Evolutionary conservation across 1,139 yeast genomes (phyloP).

Genomic region (Geotrichum citri-aurantii): DNA sequence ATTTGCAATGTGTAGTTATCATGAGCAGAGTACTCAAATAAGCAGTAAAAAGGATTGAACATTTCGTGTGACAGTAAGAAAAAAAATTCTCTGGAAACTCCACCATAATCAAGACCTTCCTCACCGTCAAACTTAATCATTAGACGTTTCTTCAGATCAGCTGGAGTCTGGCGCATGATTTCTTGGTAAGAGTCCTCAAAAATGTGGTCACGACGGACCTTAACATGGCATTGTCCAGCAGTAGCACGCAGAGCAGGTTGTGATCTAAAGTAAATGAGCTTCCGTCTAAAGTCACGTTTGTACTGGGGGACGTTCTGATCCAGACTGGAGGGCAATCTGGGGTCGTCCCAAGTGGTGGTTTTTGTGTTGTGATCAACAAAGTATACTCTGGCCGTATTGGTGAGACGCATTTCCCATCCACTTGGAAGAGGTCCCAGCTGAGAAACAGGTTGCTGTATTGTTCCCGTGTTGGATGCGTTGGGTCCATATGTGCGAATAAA

Average conservation of each 20-base stretch:
- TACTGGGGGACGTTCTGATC: constrained; percentile 99
- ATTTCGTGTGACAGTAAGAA: constrained; percentile 93
- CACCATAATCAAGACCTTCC: constrained; percentile 99
- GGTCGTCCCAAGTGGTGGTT: constrained; percentile 99
- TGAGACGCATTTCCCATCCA: constrained; percentile 99
- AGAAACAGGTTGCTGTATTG: constrained; percentile 75
- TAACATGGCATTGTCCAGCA: constrained; percentile 98
- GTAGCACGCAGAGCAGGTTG: constrained; percentile 95
- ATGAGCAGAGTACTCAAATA: constrained; percentile 95
- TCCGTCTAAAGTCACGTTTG: constrained; percentile 97
- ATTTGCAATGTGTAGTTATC: constrained; percentile 97
- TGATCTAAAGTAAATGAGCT: constrained; percentile 92
- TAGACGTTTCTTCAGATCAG: constrained; percentile 90
- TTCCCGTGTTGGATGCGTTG: constrained; percentile 36
- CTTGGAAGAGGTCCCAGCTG: constrained; percentile 97
- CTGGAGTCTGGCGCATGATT: constrained; percentile 98
- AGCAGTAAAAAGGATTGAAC: constrained; percentile 97
- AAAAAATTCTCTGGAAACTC: constrained; percentile 97
- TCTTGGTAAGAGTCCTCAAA: constrained; percentile 98
- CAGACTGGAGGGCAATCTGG: constrained; percentile 91
- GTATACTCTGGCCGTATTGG: constrained; percentile 96
- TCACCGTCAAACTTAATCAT: constrained; percentile 99
- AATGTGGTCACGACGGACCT: constrained; percentile 93
- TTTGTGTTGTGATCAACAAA: constrained; percentile 98
- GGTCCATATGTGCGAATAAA: constrained; percentile 77